A percentile compares a stretch with the other conserved stretches of the same genome.
Evolutionary conservation across 2,329 filamentous ascomycete species (phyloP).

Genomic region (Alternaria alternata): DNA sequence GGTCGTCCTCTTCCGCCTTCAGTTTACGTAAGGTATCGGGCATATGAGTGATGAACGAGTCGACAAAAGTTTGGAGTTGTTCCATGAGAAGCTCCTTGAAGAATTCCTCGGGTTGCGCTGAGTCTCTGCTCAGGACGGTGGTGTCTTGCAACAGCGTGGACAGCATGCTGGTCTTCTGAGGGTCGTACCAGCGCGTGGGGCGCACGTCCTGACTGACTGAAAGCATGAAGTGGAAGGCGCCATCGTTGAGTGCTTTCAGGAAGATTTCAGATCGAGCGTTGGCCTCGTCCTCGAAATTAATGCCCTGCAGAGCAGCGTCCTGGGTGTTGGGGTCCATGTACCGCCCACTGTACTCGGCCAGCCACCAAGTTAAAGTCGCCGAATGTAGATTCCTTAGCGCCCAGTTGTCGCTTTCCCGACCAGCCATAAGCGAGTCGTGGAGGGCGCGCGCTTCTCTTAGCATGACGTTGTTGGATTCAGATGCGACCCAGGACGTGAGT

Average conservation of each 20-base stretch:
- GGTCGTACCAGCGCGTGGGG: slow-evolving; percentile 84
- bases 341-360: slow-evolving; percentile 90
- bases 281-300: slow-evolving; percentile 73
- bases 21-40: slow-evolving; percentile 88
- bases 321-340: slow-evolving; percentile 75
- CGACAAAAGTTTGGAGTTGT: slow-evolving; percentile 85
- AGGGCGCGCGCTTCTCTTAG: slow-evolving; percentile 75
- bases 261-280: slow-evolving; percentile 76
- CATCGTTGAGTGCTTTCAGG: slow-evolving; percentile 80
- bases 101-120: slow-evolving; percentile 72
- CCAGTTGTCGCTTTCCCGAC: slow-evolving; percentile 75
- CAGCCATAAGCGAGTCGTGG: slow-evolving; percentile 71
- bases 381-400: slow-evolving; percentile 78
- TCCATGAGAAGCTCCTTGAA: slow-evolving; percentile 79
- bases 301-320: slow-evolving; percentile 59
- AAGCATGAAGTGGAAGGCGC: slow-evolving; percentile 90
- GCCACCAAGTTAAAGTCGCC: slow-evolving; percentile 83
- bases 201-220: slow-evolving; percentile 83
- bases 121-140: slow-evolving; percentile 71
- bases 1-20: slow-evolving; percentile 88
- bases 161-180: slow-evolving; percentile 82
- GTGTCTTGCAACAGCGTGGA: slow-evolving; percentile 84
- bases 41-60: slow-evolving; percentile 93
- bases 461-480: slow-evolving; percentile 71
- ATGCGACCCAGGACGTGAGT: slow-evolving; percentile 79